A percentile compares a stretch with the other conserved stretches of the same genome.
phyloP scores from a whole-genome alignment of 768 basidiomycete species.

The Termitomyces sp. region DNA sequence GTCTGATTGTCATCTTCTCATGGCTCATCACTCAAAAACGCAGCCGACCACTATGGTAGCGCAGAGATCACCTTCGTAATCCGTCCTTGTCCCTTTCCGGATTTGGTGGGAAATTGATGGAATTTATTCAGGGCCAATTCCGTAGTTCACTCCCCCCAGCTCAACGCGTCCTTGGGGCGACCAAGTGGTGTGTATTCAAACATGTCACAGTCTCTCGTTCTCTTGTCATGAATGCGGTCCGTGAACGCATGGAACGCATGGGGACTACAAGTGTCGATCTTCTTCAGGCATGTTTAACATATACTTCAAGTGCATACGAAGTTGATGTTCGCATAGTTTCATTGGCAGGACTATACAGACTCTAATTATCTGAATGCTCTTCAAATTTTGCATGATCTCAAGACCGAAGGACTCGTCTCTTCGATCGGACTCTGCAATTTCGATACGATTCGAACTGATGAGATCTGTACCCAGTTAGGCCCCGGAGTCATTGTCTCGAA shows the following conservation, averaged over 20 bases:
- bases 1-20: background rate
- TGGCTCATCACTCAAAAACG: background rate
- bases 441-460: slow-evolving; percentile 70
- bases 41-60: slow-evolving; percentile 87
- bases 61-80: slow-evolving; percentile 77
- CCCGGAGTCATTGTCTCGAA: slow-evolving; percentile 75
- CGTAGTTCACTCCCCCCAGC: slow-evolving; percentile 41
- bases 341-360: slow-evolving; percentile 73
- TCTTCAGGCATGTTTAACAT: slow-evolving; percentile 54
- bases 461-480: slow-evolving; percentile 76
- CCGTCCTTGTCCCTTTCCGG: slow-evolving; percentile 21
- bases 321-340: slow-evolving; percentile 48
- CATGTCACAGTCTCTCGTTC: slow-evolving; percentile 47
- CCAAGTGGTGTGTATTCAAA: slow-evolving; percentile 86
- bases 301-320: background rate
- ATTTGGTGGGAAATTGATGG: slow-evolving; percentile 9
- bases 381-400: slow-evolving; percentile 58
- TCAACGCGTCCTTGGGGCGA: slow-evolving; percentile 61
- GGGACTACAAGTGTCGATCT: slow-evolving; percentile 59
- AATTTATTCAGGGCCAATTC: slow-evolving; percentile 64
- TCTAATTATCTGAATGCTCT: slow-evolving; percentile 42
- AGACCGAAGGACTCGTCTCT: slow-evolving; percentile 55
- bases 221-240: slow-evolving; percentile 60
- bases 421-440: slow-evolving; percentile 82
- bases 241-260: slow-evolving; percentile 73